Conservation (phyloP, 768 basidiomycete species). For the Russula virescens region DNA sequence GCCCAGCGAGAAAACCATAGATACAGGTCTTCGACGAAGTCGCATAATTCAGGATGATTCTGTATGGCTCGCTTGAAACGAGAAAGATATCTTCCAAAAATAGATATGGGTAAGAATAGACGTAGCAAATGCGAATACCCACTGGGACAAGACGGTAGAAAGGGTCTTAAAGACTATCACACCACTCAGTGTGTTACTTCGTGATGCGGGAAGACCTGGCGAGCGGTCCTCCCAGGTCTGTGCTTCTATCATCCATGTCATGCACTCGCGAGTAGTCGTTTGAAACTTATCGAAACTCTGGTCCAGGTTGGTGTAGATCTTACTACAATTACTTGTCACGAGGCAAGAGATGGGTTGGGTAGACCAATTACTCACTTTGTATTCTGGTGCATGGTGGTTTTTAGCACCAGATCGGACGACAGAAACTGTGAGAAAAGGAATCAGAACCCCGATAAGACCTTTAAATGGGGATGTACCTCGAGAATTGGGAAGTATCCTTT, state of each 20-base stretch:
- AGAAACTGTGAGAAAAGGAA: constrained; percentile 26
- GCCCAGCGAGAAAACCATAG: constrained; percentile 48
- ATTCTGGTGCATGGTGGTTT: constrained; percentile 30
- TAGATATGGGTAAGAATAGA: background rate
- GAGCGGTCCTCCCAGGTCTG: constrained; percentile 28
- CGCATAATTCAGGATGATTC: constrained; percentile 40
- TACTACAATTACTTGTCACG: constrained; percentile 10
- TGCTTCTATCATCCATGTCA: constrained; percentile 26
- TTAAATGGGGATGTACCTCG: constrained; percentile 23
- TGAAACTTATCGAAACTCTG: constrained; percentile 28
- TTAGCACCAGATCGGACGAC: constrained; percentile 30
- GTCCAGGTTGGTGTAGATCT: constrained; percentile 27
- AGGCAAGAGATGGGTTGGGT: background rate
- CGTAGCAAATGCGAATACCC: background rate
- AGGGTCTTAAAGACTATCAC: constrained; percentile 31
- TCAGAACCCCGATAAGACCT: background rate
- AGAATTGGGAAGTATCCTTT: constrained; percentile 32
- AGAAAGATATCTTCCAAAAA: constrained; percentile 40
- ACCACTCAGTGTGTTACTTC: constrained; percentile 25
- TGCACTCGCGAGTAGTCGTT: constrained; percentile 21
- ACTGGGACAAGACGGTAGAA: constrained; percentile 25
- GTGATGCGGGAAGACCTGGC: constrained; percentile 5
- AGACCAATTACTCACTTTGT: constrained; percentile 30
- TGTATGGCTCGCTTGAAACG: constrained; percentile 54
- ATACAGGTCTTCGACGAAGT: constrained; percentile 39